Percentiles rank a stretch among this genome's conserved stretches.
Evolutionary conservation across 1,139 yeast genomes (phyloP).

Genomic region (Taphrina betulina): DNA sequence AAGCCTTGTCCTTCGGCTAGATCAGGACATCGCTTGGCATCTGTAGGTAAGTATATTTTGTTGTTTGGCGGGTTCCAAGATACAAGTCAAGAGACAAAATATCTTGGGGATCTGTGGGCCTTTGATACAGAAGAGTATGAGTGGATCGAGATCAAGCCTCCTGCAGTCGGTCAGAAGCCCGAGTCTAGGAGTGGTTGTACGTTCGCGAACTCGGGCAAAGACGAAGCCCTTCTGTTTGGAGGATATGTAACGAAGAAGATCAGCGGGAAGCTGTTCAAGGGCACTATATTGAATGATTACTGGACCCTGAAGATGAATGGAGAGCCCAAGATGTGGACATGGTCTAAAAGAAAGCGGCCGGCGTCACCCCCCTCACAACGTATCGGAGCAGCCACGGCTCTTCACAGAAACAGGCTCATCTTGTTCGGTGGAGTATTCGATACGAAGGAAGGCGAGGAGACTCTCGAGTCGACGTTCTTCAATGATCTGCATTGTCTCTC

Average conservation of each 20-base stretch:
- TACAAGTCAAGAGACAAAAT: constrained; percentile 77
- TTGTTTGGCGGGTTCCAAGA: constrained; percentile 93
- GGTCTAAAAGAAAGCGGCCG: constrained; percentile 87
- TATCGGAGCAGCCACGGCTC: constrained; percentile 89
- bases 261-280: constrained; percentile 82
- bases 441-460: constrained; percentile 91
- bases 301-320: constrained; percentile 88
- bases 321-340: constrained; percentile 68
- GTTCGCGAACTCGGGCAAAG: constrained; percentile 65
- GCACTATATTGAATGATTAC: constrained; percentile 82
- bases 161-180: constrained; percentile 75
- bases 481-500: constrained; percentile 81
- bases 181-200: constrained; percentile 96
- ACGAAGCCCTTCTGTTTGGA: constrained; percentile 86
- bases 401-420: constrained; percentile 89
- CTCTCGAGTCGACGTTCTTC: constrained; percentile 78
- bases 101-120: constrained; percentile 83
- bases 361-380: constrained; percentile 76
- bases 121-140: constrained; percentile 86
- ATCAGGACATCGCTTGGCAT: constrained; percentile 87
- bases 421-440: constrained; percentile 96
- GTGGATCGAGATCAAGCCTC: constrained; percentile 88
- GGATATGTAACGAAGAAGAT: constrained; percentile 95
- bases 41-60: constrained; percentile 85
- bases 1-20: constrained; percentile 79